Base-by-base conservation (phyloP, 345 rosid genomes). In the Nasturtium officinale region DNA sequence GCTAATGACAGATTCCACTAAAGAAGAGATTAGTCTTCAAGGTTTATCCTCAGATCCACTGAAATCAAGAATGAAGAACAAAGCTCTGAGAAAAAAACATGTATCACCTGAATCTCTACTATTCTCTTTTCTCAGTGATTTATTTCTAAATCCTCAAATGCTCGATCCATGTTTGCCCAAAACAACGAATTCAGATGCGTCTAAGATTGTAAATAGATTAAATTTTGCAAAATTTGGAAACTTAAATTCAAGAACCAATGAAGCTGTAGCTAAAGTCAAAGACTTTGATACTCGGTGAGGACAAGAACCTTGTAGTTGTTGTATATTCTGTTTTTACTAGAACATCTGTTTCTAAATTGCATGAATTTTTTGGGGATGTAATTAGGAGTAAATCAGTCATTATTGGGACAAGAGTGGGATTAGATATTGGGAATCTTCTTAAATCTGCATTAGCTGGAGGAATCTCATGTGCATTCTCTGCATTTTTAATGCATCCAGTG, bases 361-460 rank as follows among this genome's bases (percentile, higher is more conserved):
- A 7, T 59, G 29, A 6, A n/a, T 7, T 7, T 38, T 38, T 20
- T 18, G 4, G 15, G 63, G 29, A 11, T 37, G 17, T 18, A 13
- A 35, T 26, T 35, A 59, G 64, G 29, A 59, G 46, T 59, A 59
- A 90, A 82, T 86, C 97, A 48, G 96, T 87, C 17, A 88, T 86
- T 46, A 85, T 85, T 84, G 75, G 84, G 42, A 82, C 92, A 17
- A 89, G 92, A 20, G 83, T 80, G 69, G 87, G 85, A 77, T 79
- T 89, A 55, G 92, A 86, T 65, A 80, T 92, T 60, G 89, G 85
- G 47, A 84, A 87, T 81, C 96, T 94, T 79, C 81, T 94, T 46
- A 86, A 82, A 83, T 91, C 97, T 59, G 98, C 98, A 47, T 75
- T 94, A 80, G 98, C 98, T 7, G 98, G 98, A 33, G 98, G 98